Evolutionary conservation across 140 eudicot genomes (phyloP).

Genomic region (Oenanthe javanica): DNA sequence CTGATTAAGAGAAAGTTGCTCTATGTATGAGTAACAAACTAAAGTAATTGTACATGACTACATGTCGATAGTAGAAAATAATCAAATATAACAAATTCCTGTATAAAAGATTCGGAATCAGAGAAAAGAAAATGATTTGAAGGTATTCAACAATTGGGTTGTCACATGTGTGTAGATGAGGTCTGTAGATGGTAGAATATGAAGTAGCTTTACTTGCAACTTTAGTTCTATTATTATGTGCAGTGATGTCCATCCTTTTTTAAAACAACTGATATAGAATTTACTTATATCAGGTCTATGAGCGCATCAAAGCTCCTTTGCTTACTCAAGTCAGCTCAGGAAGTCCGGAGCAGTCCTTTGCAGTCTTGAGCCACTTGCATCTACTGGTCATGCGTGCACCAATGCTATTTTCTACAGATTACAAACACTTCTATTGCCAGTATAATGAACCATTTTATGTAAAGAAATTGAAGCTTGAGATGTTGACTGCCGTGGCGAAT

Average conservation of each 20-base stretch:
- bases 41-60: not conserved
- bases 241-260: not conserved
- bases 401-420: slow-evolving; percentile 84
- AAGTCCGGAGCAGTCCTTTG: slow-evolving; percentile 91
- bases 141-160: not conserved
- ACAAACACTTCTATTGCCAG: slow-evolving; percentile 97
- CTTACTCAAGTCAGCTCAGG: slow-evolving; percentile 96
- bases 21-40: not conserved
- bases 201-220: not conserved
- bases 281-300: slow-evolving; percentile 59
- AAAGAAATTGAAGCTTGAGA: slow-evolving; percentile 93
- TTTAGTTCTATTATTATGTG: not conserved
- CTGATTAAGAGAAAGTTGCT: not conserved
- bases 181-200: not conserved
- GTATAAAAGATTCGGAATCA: not conserved
- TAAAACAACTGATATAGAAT: not conserved
- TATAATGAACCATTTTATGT: slow-evolving; percentile 94
- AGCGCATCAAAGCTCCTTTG: slow-evolving; percentile 93
- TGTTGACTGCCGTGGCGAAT: slow-evolving; percentile 95
- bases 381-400: slow-evolving; percentile 98
- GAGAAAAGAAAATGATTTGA: not conserved
- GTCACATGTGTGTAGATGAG: not conserved
- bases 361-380: slow-evolving; percentile 93
- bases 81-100: not conserved
- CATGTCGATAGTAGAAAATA: not conserved